Base-by-base conservation (phyloP, 768 basidiomycete species). In the Boletus rufocinnamomeus region DNA sequence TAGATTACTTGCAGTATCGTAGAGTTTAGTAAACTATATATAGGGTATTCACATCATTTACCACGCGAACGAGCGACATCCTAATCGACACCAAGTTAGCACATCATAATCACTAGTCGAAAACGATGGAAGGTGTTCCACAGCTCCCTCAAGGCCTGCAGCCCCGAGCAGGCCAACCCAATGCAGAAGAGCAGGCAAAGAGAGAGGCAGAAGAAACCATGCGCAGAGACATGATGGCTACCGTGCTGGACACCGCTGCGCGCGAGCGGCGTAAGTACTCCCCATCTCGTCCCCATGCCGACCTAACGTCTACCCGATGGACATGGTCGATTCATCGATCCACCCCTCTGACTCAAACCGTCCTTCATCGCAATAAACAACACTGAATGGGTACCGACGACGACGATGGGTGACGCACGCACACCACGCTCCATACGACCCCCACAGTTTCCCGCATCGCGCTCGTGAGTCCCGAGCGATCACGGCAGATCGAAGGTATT, bases 401-500 rank as follows among this genome's bases (percentile, higher is more conserved):
- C 19, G 23, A 38, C 13, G 13, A 52, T 1, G 51, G 52, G 21
- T 30, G n/a, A 23, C 21, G n/a, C 10, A 10, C 8, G 32, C 40
- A 17, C 32, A 30, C 50, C 17, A 17, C 17, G 44, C 6, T 35
- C 14, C 32, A 48, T 14, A 40, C 48, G 27, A 28, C 50, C n/a
- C n/a, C 27, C 30, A 7, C 67, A 96, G 93, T 95, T 56, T 87
- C 91, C 11, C 86, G 95, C 50, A 95, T 96, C 62, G 83, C 87
- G 5, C 84, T 96, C 30, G 94, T 95, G 64, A 89, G 90, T 63
- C 87, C 91, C 0, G 85, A 90, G 41, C 79, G 91, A 69, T 88
- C 92, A 19, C 81, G 81, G 61, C 85, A 93, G 70, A 90, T 96
- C 63, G 91, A 95, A 73, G 77, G 75, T 4, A 84, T 94, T 57